Evolutionary conservation across 352 stramenopile species (phyloP).

Genomic region (Phytophthora nicotianae): DNA sequence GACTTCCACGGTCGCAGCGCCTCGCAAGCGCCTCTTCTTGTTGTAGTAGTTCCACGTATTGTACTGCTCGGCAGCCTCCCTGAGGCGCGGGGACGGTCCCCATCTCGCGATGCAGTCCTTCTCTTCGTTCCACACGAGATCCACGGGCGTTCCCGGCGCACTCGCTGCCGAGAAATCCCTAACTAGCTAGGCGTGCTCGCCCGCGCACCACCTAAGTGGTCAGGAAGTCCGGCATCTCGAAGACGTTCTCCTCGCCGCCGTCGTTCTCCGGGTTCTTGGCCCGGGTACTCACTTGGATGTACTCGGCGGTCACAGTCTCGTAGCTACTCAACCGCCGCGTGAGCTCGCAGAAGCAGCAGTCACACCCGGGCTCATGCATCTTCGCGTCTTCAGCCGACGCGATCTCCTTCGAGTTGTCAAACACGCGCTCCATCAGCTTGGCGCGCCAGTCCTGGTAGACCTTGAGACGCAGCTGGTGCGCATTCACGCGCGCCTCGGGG

Average conservation of each 20-base stretch:
- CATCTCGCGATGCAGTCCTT: constrained; percentile 44
- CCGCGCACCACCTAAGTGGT: constrained; percentile 31
- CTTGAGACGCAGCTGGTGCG: constrained; percentile 72
- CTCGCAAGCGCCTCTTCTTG: constrained; percentile 35
- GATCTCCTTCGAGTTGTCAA: constrained; percentile 55
- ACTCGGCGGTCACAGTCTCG: constrained; percentile 60
- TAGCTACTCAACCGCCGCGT: constrained; percentile 55
- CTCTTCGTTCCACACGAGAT: constrained; percentile 48
- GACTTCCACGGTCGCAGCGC: constrained; percentile 40
- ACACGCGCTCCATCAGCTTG: constrained; percentile 73
- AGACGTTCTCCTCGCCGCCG: constrained; percentile 43
- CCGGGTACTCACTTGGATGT: constrained; percentile 59
- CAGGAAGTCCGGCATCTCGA: constrained; percentile 64
- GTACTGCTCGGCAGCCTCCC: constrained; percentile 45
- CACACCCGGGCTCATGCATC: constrained; percentile 43
- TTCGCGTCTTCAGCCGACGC: constrained; percentile 44
- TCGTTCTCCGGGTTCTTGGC: constrained; percentile 60
- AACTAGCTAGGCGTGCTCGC: constrained; percentile 36
- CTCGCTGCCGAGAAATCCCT: constrained; percentile 46
- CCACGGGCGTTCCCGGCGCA: constrained; percentile 24
- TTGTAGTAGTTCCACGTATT: constrained; percentile 51
- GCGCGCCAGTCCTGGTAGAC: constrained; percentile 88
- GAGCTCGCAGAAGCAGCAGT: constrained; percentile 66
- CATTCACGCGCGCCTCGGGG: constrained; percentile 74
- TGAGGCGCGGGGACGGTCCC: constrained; percentile 15